phyloP scores from a whole-genome alignment of 192 early-diverging fungal genomes.

The Linnemannia hyalina region DNA sequence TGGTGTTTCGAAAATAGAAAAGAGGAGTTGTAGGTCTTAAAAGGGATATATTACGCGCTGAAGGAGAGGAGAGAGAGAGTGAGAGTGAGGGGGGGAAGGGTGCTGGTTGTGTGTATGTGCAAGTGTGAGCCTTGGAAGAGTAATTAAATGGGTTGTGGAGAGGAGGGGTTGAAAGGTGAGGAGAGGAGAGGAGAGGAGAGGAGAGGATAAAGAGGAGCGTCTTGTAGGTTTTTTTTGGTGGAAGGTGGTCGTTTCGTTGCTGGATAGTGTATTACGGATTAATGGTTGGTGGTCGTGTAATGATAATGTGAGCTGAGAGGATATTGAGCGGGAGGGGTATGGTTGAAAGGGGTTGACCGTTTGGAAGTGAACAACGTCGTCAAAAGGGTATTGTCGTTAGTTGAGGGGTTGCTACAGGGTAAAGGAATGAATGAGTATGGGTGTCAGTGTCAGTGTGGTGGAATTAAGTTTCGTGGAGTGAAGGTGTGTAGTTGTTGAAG shows the following conservation, averaged over 20 bases:
- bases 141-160: too few relatives aligned
- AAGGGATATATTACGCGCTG: conserved; percentile 4
- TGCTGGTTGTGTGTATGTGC: conserved; percentile 5
- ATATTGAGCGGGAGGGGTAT: background rate
- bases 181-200: background rate
- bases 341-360: background rate
- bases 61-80: background rate
- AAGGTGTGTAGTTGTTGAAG: background rate
- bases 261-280: too few relatives aligned
- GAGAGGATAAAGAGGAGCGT: background rate
- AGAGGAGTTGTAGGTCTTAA: conserved; percentile 6
- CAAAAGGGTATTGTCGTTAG: too few relatives aligned
- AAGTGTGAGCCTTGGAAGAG: too few relatives aligned
- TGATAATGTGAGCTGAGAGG: too few relatives aligned
- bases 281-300: too few relatives aligned
- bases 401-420: background rate
- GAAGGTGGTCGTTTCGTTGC: too few relatives aligned
- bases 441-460: background rate
- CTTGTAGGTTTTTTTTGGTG: too few relatives aligned
- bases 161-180: background rate
- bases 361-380: background rate
- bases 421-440: background rate
- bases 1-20: conserved; percentile 53
- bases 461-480: background rate
- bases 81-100: background rate